Percentiles rank a stretch among this genome's conserved stretches.
These are phyloP conservation scores for Chiua virens DNA, from an alignment of 768 basidiomycete genomes.

Conservation along the genomic window DNA sequence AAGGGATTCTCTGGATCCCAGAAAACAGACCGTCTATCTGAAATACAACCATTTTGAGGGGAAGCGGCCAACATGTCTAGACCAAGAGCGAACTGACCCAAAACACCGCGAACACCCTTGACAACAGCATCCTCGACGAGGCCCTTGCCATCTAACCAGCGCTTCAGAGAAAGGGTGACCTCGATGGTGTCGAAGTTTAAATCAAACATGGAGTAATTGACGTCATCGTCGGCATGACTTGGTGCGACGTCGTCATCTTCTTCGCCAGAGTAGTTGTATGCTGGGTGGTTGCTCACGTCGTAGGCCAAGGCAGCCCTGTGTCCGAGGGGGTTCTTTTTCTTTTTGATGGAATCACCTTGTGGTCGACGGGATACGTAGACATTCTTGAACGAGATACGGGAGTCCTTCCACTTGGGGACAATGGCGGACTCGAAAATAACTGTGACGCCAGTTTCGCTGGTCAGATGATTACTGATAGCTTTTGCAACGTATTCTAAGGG, in stretches of 20 bases:
- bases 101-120: slow-evolving; percentile 89
- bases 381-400: slow-evolving; percentile 94
- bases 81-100: slow-evolving; percentile 56
- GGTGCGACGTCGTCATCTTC: slow-evolving; percentile 49
- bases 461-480: slow-evolving; percentile 89
- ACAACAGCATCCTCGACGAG: slow-evolving; percentile 88
- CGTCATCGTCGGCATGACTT: slow-evolving; percentile 48
- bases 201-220: slow-evolving; percentile 89
- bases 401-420: slow-evolving; percentile 97
- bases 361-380: slow-evolving; percentile 91
- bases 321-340: slow-evolving; percentile 29
- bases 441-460: slow-evolving; percentile 88
- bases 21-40: slow-evolving; percentile 84
- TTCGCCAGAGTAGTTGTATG: slow-evolving; percentile 60
- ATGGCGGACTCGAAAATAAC: slow-evolving; percentile 98
- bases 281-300: slow-evolving; percentile 76
- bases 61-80: neutral
- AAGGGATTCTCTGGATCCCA: slow-evolving; percentile 85
- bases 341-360: slow-evolving; percentile 13
- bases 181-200: slow-evolving; percentile 93
- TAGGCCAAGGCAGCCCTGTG: slow-evolving; percentile 67
- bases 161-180: slow-evolving; percentile 85
- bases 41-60: neutral
- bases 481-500: slow-evolving; percentile 76
- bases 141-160: slow-evolving; percentile 96